phyloP scores from a whole-genome alignment of 805 yeast species.

The Yarrowia sp. region DNA sequence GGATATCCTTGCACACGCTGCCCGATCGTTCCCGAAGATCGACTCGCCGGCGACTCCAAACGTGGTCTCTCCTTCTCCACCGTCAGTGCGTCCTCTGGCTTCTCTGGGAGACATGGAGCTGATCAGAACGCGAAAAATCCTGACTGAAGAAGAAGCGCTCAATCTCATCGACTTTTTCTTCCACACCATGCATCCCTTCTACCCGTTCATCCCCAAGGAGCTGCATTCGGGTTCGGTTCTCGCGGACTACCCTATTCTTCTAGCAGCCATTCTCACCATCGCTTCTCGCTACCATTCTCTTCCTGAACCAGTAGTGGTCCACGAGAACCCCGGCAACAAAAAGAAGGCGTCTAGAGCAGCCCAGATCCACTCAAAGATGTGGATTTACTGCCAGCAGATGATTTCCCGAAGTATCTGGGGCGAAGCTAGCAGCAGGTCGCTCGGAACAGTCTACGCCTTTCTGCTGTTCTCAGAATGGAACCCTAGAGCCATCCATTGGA shows the following conservation, averaged over 20 bases:
- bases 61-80: slow-evolving; percentile 12
- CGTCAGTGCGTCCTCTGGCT: slow-evolving; percentile 15
- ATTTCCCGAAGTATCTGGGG: slow-evolving; percentile 93
- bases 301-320: slow-evolving; percentile 43
- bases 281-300: slow-evolving; percentile 76
- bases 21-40: slow-evolving; percentile 50
- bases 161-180: slow-evolving; percentile 59
- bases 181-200: slow-evolving; percentile 83
- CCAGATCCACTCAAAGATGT: slow-evolving; percentile 76
- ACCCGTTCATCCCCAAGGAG: slow-evolving; percentile 83
- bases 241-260: slow-evolving; percentile 78
- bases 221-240: slow-evolving; percentile 69
- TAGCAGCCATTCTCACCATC: slow-evolving; percentile 82
- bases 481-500: slow-evolving; percentile 90
- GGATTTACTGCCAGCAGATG: slow-evolving; percentile 83
- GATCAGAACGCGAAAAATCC: slow-evolving; percentile 58
- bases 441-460: slow-evolving; percentile 87
- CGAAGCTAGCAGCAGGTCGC: slow-evolving; percentile 83
- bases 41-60: slow-evolving; percentile 26
- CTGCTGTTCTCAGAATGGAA: slow-evolving; percentile 92
- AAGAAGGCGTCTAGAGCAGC: slow-evolving; percentile 45
- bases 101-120: slow-evolving; percentile 67
- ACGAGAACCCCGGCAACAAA: slow-evolving; percentile 21
- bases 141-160: slow-evolving; percentile 58
- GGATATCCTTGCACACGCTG: slow-evolving; percentile 52